phyloP scores from a whole-genome alignment of 1,284 basidiomycete species.

The Pseudozyma hubeiensis region DNA sequence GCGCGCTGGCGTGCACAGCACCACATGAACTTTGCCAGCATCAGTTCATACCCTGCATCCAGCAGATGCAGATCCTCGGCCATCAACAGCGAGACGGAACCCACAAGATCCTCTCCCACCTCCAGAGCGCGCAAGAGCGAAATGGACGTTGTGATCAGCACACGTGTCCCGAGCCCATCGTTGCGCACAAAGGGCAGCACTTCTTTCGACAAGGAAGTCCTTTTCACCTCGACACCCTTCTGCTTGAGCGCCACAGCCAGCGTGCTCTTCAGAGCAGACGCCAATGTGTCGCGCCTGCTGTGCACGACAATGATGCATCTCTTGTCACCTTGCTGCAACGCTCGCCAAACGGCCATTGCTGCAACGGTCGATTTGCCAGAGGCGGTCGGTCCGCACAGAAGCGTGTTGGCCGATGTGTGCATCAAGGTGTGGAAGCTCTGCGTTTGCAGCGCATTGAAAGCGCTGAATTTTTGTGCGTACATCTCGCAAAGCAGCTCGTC shows the following conservation, averaged over 20 bases:
- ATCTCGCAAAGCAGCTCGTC: conserved; percentile 57
- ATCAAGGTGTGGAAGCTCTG: conserved; percentile 87
- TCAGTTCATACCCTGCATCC: conserved; percentile 84
- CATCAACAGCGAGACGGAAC: conserved; percentile 73
- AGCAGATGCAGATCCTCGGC: conserved; percentile 89
- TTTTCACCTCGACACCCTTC: conserved; percentile 31
- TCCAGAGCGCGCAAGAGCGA: conserved; percentile 65
- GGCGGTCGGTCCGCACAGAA: conserved; percentile 84
- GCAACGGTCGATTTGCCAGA: conserved; percentile 84
- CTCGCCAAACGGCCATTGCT: conserved; percentile 36
- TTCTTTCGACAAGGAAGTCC: conserved; percentile 27
- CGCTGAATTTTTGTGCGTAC: conserved; percentile 69
- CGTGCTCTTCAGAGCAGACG: conserved; percentile 15
- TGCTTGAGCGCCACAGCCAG: conserved; percentile 26
- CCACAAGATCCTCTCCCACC: conserved; percentile 14
- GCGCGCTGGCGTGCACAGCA: conserved; percentile 5
- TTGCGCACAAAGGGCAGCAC: conserved; percentile 22
- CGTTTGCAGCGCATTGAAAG: conserved; percentile 88
- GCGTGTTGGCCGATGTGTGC: conserved; percentile 77
- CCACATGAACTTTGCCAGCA: conserved; percentile 73
- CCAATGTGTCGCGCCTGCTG: conserved; percentile 26
- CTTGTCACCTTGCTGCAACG: conserved; percentile 15
- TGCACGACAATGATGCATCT: conserved; percentile 23
- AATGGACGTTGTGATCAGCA: conserved; percentile 69
- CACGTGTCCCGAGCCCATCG: conserved; percentile 21